These are phyloP conservation scores for Gonapodya prolifera DNA, from an alignment of 192 early-diverging fungal species.

Conservation along the genomic window DNA sequence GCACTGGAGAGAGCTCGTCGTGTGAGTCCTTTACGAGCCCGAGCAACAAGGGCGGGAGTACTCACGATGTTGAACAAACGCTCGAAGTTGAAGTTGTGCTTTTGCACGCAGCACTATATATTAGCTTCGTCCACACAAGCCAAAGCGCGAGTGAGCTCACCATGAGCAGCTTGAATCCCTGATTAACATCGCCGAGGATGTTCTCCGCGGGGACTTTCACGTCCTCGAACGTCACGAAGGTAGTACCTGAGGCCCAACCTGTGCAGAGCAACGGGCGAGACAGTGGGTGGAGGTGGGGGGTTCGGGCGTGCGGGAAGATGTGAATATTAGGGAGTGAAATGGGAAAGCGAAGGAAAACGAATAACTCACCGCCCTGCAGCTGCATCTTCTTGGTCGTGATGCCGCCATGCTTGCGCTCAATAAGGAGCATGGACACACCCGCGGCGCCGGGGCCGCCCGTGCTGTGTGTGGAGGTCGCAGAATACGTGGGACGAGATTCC, in stretches of 20 bases:
- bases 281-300: neutral
- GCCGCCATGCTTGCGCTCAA: conserved; percentile 45
- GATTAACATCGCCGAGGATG: conserved; percentile 71
- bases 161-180: conserved; percentile 59
- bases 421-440: conserved; percentile 60
- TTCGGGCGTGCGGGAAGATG: neutral
- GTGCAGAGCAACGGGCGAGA: no score
- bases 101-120: neutral
- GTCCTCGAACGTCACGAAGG: conserved; percentile 64
- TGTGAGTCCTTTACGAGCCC: no score
- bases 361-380: conserved; percentile 56
- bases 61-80: conserved; percentile 16
- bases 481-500: no score
- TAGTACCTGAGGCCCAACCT: conserved; percentile 62
- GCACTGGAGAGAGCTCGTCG: no score
- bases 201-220: conserved; percentile 77
- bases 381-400: conserved; percentile 68
- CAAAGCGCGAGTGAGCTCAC: conserved; percentile 26
- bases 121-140: neutral
- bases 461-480: conserved; percentile 20
- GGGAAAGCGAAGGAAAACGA: no score
- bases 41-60: neutral
- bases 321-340: neutral
- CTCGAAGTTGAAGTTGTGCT: conserved; percentile 67
- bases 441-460: conserved; percentile 67